Evolutionary conservation across 2,329 filamentous ascomycete species (phyloP).

Genomic region (Xylariaceae sp.): DNA sequence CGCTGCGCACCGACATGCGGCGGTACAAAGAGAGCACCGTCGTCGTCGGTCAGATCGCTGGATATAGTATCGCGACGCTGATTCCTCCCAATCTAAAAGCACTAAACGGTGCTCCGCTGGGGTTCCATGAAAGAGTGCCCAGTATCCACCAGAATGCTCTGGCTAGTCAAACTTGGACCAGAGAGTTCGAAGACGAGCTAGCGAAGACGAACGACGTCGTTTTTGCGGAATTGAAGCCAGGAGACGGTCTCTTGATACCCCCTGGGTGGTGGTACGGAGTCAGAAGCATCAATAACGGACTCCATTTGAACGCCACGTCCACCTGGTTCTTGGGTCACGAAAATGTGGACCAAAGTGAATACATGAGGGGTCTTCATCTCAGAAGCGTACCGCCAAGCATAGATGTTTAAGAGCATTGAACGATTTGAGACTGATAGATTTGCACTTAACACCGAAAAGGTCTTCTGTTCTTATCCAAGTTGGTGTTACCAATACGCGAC

Average conservation of each 20-base stretch:
- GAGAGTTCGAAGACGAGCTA: conserved; percentile 10
- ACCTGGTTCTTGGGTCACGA: conserved; percentile 10
- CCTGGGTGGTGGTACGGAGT: conserved; percentile 14
- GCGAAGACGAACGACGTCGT: conserved; percentile 4
- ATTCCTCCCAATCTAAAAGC: conserved; percentile 4
- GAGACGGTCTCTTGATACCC: conserved; percentile 12
- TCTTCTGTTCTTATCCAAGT: too few relatives aligned
- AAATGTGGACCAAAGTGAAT: not conserved
- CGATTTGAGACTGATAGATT: too few relatives aligned
- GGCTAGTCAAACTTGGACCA: conserved; percentile 5
- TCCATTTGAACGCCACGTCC: conserved; percentile 13
- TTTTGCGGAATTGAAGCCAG: conserved; percentile 4
- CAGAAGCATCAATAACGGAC: conserved; percentile 10
- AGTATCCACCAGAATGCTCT: not conserved
- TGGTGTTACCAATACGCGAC: too few relatives aligned
- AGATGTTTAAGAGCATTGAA: not conserved
- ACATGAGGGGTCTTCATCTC: not conserved
- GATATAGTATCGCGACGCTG: conserved; percentile 12
- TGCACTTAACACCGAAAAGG: too few relatives aligned
- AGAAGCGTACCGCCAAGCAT: not conserved
- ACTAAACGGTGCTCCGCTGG: conserved; percentile 5
- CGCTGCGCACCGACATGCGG: conserved; percentile 9
- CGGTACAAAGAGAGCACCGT: conserved; percentile 3
- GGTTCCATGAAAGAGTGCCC: conserved; percentile 2
- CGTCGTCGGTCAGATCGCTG: conserved; percentile 16